Base-by-base conservation (phyloP, 1,284 basidiomycete genomes). In the Fomitiporia mediterranea region DNA sequence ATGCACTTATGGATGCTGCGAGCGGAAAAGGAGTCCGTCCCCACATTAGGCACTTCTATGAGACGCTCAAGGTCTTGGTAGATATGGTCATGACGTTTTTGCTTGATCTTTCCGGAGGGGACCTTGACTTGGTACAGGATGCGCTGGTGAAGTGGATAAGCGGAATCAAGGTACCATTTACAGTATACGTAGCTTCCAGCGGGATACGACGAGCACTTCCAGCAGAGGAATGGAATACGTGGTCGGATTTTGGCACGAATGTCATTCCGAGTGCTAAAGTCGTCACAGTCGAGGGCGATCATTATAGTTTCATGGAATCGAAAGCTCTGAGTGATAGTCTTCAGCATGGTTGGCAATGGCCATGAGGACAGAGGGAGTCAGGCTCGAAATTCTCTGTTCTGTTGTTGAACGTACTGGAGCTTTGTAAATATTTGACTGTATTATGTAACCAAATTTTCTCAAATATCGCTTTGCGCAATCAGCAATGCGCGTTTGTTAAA, bases 71-170 rank as follows among this genome's bases (percentile, higher is more conserved):
- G n/a, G 5, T 13, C 28, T 4, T 50, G n/a, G 35, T 17, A 6
- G 47, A 32, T n/a, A n/a, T 50, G 28, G 27, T 37, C 19, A 25
- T 32, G 8, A 17, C 30, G 13, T 50, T 50, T 19, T 19, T 50
- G 47, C 3, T 50, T 1, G 47, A 35, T 17, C 47, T 50, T 50
- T n/a, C 47, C n/a, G 47, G 32, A 9, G 47, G 25, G n/a, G 47
- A 50, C 5, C 3, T 34, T 2, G 23, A 6, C 35, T 19, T 4
- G 17, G n/a, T 50, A 15, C 47, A 15, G 32, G 47, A 50, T 19
- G 32, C 27, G 8, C 15, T 50, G 35, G 19, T 17, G n/a, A 9
- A 32, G 19, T 50, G 25, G 47, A 37, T 50, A 5, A 27, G 23
- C 2, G n/a, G 35, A 34, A 25, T 50, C 8, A 32, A 50, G 19